phyloP scores from a whole-genome alignment of 805 yeast species.

The Cyberlindnera samutprakarnensis region DNA sequence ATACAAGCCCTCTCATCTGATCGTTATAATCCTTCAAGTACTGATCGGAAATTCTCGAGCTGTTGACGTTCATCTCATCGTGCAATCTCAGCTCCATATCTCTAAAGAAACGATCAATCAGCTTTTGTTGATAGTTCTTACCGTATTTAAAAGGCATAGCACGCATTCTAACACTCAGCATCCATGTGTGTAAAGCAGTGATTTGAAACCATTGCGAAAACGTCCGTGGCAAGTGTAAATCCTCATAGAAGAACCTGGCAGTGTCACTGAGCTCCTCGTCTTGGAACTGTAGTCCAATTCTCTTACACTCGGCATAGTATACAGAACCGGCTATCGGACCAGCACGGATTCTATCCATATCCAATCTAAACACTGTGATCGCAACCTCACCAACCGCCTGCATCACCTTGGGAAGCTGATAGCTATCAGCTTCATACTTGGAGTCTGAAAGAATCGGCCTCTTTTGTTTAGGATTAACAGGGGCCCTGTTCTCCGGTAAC shows the following conservation, averaged over 20 bases:
- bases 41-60: slow-evolving; percentile 75
- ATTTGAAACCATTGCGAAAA: slow-evolving; percentile 97
- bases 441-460: slow-evolving; percentile 29
- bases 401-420: slow-evolving; percentile 41
- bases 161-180: slow-evolving; percentile 89
- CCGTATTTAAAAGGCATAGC: slow-evolving; percentile 91
- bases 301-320: slow-evolving; percentile 81
- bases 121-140: slow-evolving; percentile 81
- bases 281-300: slow-evolving; percentile 74
- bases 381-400: slow-evolving; percentile 58
- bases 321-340: slow-evolving; percentile 91
- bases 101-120: slow-evolving; percentile 80
- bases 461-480: slow-evolving; percentile 25
- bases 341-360: slow-evolving; percentile 88
- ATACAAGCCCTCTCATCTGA: slow-evolving; percentile 82
- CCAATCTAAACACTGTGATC: slow-evolving; percentile 56
- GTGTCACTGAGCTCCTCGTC: slow-evolving; percentile 62
- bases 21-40: slow-evolving; percentile 86
- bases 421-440: slow-evolving; percentile 29
- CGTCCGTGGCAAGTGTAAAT: slow-evolving; percentile 73
- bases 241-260: slow-evolving; percentile 81
- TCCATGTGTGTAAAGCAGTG: slow-evolving; percentile 87
- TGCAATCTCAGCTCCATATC: slow-evolving; percentile 84
- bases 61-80: slow-evolving; percentile 77
- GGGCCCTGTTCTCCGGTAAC: slow-evolving; percentile 24